A percentile compares a stretch with the other conserved stretches of the same genome.
phyloP scores from a whole-genome alignment of 1,284 basidiomycete species.

The Fistulinella staudtii region DNA sequence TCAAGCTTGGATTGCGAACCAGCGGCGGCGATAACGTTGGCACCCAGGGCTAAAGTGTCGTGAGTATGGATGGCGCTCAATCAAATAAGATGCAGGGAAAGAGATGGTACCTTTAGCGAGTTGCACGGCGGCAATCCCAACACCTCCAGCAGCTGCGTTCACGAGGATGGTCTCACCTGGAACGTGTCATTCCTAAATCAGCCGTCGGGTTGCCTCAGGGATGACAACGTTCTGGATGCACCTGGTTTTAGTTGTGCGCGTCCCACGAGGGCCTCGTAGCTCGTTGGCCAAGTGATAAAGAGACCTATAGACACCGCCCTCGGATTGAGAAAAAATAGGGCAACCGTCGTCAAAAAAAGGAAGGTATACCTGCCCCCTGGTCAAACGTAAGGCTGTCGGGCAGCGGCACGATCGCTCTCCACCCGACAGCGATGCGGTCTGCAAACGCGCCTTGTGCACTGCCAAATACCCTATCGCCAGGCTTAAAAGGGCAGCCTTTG shows the following conservation, averaged over 20 bases:
- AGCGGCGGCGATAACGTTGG: slow-evolving; percentile 77
- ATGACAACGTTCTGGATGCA: slow-evolving; percentile 20
- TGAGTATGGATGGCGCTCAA: neutral
- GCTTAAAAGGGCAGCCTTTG: slow-evolving; percentile 72
- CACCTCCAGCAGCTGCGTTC: slow-evolving; percentile 87
- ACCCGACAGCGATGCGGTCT: slow-evolving; percentile 61
- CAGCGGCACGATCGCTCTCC: slow-evolving; percentile 50
- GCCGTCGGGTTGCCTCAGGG: neutral
- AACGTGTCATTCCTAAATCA: slow-evolving; percentile 9
- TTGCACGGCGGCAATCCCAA: slow-evolving; percentile 89
- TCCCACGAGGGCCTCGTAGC: slow-evolving; percentile 86
- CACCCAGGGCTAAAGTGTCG: slow-evolving; percentile 55
- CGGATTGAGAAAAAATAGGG: slow-evolving; percentile 24
- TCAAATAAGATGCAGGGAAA: neutral
- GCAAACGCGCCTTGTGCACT: slow-evolving; percentile 78
- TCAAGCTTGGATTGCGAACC: slow-evolving; percentile 68
- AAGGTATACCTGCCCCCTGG: slow-evolving; percentile 53
- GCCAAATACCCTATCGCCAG: slow-evolving; percentile 89
- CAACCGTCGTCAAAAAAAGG: slow-evolving; percentile 30
- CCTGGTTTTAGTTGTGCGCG: slow-evolving; percentile 75
- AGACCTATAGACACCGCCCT: slow-evolving; percentile 46
- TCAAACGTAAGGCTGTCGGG: slow-evolving; percentile 64
- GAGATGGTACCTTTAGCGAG: slow-evolving; percentile 70
- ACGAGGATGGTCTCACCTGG: slow-evolving; percentile 86
- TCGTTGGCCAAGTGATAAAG: slow-evolving; percentile 86